Evolutionary conservation across 306 rosid genomes (phyloP).

Genomic region (Leucaena leucocephala): DNA sequence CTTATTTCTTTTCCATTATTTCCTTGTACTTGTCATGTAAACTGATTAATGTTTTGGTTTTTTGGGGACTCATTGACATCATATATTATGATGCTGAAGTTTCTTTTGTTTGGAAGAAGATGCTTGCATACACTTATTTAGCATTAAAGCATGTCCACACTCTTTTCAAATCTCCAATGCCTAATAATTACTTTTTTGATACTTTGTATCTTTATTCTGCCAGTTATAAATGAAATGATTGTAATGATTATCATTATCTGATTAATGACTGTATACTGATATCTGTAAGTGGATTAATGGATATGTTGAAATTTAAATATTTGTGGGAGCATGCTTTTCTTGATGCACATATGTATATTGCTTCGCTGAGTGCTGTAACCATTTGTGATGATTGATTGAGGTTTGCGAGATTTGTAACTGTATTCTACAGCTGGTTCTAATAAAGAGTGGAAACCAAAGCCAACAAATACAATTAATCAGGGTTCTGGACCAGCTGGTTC

Average conservation of each 20-base stretch:
- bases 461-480: constrained; percentile 56
- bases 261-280: not conserved
- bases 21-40: not conserved
- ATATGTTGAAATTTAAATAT: constrained; percentile 6
- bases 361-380: not conserved
- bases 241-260: not conserved
- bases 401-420: constrained; percentile 40
- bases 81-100: not conserved
- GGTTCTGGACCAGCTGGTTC: constrained; percentile 59
- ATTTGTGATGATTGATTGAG: constrained; percentile 32
- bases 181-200: not conserved
- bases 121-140: not conserved
- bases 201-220: not conserved
- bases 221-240: not conserved
- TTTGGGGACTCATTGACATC: not conserved
- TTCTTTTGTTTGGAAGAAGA: not conserved
- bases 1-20: constrained; percentile 4
- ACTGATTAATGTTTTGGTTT: constrained; percentile 8
- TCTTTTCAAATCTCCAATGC: not conserved
- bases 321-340: constrained; percentile 18
- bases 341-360: constrained; percentile 15
- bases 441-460: constrained; percentile 98
- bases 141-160: not conserved
- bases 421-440: constrained; percentile 76
- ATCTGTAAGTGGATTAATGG: not conserved